These are phyloP conservation scores for Colletotrichum liaoningense DNA, from an alignment of 2,329 filamentous ascomycete genomes.

Conservation along the genomic window DNA sequence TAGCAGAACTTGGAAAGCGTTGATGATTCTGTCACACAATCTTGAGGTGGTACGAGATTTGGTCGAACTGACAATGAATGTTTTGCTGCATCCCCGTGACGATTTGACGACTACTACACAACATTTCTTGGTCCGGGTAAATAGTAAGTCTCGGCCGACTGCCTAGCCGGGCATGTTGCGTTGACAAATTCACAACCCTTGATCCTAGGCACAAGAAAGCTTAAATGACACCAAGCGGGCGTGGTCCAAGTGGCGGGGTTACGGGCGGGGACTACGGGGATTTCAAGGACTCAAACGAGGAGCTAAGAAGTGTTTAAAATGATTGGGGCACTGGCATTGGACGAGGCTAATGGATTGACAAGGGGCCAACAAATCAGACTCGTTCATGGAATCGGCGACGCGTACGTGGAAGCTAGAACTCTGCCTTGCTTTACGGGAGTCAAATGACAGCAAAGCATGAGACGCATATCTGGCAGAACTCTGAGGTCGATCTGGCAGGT, in stretches of 20 bases:
- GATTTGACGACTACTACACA: too few species aligned
- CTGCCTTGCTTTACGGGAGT: neutral
- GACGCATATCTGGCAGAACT: conserved; percentile 14
- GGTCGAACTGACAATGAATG: too few species aligned
- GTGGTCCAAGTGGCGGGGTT: neutral
- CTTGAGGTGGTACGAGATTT: too few species aligned
- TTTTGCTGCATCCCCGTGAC: too few species aligned
- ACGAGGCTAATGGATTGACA: neutral
- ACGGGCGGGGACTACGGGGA: neutral
- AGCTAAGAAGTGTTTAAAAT: neutral
- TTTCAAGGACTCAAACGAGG: neutral
- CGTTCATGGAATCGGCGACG: neutral
- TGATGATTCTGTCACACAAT: too few species aligned
- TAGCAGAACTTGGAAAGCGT: too few species aligned
- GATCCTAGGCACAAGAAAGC: neutral
- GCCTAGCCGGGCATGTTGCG: neutral
- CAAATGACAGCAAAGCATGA: conserved; percentile 3
- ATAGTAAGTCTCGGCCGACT: neutral
- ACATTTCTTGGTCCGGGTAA: neutral
- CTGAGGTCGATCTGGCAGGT: neutral
- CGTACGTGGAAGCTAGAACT: conserved; percentile 11
- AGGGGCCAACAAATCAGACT: neutral
- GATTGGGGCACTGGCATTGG: neutral
- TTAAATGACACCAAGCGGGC: neutral
- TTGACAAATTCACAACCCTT: neutral